Evolutionary conservation across 352 stramenopile species (phyloP).

Genomic region (Vaucheria bursata): DNA sequence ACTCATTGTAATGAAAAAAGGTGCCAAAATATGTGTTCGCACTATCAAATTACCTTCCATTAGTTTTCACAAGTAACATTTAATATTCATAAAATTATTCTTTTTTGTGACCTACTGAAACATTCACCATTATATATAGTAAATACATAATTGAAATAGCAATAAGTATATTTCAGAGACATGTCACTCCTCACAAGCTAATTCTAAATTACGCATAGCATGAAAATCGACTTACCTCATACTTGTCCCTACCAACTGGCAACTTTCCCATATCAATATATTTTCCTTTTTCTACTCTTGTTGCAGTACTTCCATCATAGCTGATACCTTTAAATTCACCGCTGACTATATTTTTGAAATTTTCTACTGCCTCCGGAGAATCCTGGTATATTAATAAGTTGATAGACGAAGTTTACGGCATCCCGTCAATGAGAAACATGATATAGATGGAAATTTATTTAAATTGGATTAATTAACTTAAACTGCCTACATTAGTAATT

Average conservation of each 20-base stretch:
- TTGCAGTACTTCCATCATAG: constrained; percentile 15
- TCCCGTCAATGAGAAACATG: neutral
- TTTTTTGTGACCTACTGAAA: neutral
- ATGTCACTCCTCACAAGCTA: neutral
- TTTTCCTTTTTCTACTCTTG: constrained; percentile 4
- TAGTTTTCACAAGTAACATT: too few relatives aligned
- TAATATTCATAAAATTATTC: too few relatives aligned
- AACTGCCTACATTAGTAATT: neutral
- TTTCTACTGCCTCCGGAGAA: constrained; percentile 1
- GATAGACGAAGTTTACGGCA: neutral
- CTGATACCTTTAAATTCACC: constrained; percentile 8
- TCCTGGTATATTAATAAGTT: neutral
- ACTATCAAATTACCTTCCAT: too few relatives aligned
- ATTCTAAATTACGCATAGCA: neutral
- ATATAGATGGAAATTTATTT: neutral
- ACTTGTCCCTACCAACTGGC: constrained; percentile 10
- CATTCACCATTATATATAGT: neutral
- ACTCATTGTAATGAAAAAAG: too few relatives aligned
- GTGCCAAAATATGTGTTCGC: too few relatives aligned
- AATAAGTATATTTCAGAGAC: neutral
- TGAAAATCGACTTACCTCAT: constrained; percentile 15
- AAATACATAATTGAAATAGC: neutral
- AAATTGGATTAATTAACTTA: neutral
- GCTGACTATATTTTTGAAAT: constrained; percentile 12
- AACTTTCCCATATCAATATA: constrained; percentile 12